A percentile compares a stretch with the other conserved stretches of the same genome.
Evolutionary conservation across 1,284 basidiomycete genomes (phyloP).

Genomic region (Uromyces viciae-fabae): DNA sequence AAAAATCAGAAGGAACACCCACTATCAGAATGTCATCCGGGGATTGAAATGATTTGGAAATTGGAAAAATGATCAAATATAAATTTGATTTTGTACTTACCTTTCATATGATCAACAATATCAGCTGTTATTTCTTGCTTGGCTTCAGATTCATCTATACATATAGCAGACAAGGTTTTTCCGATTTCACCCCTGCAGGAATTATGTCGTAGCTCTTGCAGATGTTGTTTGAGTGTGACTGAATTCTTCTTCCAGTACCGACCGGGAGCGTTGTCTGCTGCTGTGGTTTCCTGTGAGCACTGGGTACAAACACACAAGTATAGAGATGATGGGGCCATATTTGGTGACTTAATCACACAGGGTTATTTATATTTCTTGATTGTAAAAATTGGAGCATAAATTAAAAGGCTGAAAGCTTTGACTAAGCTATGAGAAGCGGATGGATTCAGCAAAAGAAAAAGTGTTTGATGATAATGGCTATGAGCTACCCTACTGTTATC

Average conservation of each 20-base stretch:
- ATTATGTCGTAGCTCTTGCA: not conserved
- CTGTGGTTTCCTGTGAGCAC: not conserved
- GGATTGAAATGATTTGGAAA: not conserved
- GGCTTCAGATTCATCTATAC: not conserved
- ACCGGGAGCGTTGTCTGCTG: not conserved
- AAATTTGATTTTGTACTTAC: not conserved
- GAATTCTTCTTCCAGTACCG: conserved; percentile 21
- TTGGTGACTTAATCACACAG: too few species aligned
- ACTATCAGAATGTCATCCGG: not conserved
- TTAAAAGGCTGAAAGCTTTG: too few species aligned
- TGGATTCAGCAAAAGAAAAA: too few species aligned
- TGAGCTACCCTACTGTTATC: too few species aligned
- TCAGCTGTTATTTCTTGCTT: not conserved
- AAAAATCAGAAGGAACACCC: not conserved
- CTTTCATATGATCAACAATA: not conserved
- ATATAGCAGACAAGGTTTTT: not conserved
- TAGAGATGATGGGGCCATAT: not conserved
- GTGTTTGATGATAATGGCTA: too few species aligned
- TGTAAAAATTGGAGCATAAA: too few species aligned
- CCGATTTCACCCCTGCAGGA: not conserved
- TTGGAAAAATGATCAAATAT: not conserved
- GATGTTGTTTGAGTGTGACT: not conserved
- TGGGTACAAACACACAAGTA: not conserved
- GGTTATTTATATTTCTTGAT: too few species aligned
- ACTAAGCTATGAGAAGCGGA: too few species aligned